Evolutionary conservation across 1,284 basidiomycete genomes (phyloP).

Genomic region (Coriolopsis trogii): DNA sequence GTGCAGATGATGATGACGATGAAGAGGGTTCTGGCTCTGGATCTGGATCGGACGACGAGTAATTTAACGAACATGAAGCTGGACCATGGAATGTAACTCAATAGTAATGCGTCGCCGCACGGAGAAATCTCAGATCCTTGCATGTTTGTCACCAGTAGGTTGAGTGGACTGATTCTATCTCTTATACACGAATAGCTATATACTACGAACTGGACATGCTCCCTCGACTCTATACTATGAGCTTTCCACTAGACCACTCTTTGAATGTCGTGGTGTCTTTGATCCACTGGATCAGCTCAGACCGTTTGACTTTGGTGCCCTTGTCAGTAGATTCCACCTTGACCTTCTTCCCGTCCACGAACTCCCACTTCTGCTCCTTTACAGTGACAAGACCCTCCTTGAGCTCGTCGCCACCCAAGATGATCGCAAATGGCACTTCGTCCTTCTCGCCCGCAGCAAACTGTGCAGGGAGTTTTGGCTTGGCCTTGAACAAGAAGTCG

Average conservation of each 20-base stretch:
- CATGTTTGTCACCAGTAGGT: too few relatives aligned
- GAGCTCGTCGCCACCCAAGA: constrained; percentile 88
- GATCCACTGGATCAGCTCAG: constrained; percentile 73
- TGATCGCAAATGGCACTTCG: constrained; percentile 89
- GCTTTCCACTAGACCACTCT: constrained; percentile 49
- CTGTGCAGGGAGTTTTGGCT: constrained; percentile 87
- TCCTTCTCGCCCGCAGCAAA: constrained; percentile 94
- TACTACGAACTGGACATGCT: constrained; percentile 3
- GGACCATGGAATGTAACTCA: background rate
- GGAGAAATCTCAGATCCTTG: too few relatives aligned
- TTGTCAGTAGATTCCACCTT: constrained; percentile 70
- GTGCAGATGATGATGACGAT: constrained; percentile 40
- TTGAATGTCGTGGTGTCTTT: constrained; percentile 51
- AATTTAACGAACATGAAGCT: constrained; percentile 11
- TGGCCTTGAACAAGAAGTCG: constrained; percentile 93
- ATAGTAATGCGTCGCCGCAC: too few relatives aligned
- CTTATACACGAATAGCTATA: constrained; percentile 17
- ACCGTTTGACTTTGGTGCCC: constrained; percentile 69
- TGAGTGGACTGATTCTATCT: constrained; percentile 15
- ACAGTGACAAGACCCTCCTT: constrained; percentile 84
- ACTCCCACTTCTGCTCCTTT: constrained; percentile 90
- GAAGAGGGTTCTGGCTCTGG: constrained; percentile 38
- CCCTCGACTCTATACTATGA: constrained; percentile 12
- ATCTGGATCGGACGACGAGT: constrained; percentile 39
- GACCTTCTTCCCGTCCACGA: constrained; percentile 71